Conservation (phyloP, 345 rosid species). For the Firmiana major region DNA sequence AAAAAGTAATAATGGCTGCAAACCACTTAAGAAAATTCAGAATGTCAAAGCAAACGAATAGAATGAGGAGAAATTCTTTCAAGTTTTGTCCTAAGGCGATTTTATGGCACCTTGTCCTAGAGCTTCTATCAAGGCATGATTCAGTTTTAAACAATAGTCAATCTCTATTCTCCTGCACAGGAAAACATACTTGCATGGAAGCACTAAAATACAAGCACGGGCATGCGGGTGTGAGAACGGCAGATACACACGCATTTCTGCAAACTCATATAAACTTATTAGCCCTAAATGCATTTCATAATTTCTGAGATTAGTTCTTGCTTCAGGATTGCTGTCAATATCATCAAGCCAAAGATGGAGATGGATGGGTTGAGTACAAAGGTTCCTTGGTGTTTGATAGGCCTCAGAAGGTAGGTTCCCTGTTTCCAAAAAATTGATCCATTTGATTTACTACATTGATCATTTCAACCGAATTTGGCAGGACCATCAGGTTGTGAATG, state of each 20-base stretch:
- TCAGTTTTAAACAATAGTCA: background rate
- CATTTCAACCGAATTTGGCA: background rate
- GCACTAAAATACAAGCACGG: background rate
- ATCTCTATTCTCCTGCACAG: background rate
- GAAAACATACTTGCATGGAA: background rate
- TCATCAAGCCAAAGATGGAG: constrained; percentile 99
- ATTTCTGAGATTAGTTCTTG: constrained; percentile 13
- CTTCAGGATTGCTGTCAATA: constrained; percentile 89
- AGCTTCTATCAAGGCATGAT: background rate
- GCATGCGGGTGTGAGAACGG: background rate
- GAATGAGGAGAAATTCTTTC: background rate
- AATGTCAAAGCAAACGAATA: background rate
- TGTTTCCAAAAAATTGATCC: background rate
- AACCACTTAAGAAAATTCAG: background rate
- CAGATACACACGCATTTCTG: background rate
- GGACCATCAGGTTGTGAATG: background rate
- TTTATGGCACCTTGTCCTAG: background rate
- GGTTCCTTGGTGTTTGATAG: constrained; percentile 81
- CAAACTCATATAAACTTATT: background rate
- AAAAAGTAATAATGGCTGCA: background rate
- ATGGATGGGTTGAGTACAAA: constrained; percentile 98
- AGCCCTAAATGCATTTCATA: constrained; percentile 1
- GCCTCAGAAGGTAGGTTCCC: constrained; percentile 63
- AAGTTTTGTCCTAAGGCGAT: background rate
- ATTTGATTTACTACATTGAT: background rate